These are phyloP conservation scores for Rhynchosporium graminicola DNA, from an alignment of 2,329 filamentous ascomycete species.

Conservation along the genomic window DNA sequence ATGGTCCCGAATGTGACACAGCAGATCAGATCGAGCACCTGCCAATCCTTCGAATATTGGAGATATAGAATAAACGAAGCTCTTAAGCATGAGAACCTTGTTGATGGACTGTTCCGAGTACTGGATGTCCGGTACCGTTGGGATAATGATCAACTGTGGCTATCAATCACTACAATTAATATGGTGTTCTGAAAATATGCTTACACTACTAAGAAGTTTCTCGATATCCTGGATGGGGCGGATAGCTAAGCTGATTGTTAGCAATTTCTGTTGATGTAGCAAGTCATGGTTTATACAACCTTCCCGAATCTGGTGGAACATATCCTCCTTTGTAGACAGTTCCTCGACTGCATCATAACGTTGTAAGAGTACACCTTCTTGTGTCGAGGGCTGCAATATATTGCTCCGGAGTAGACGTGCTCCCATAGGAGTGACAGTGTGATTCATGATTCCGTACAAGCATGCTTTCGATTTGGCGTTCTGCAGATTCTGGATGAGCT, in stretches of 20 bases:
- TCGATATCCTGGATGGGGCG: slow-evolving; percentile 79
- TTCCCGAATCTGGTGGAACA: slow-evolving; percentile 76
- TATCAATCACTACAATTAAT: neutral
- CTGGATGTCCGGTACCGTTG: slow-evolving; percentile 63
- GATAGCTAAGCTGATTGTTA: slow-evolving; percentile 52
- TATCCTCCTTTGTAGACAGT: slow-evolving; percentile 76
- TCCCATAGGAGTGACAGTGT: slow-evolving; percentile 88
- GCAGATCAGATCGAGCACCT: slow-evolving; percentile 62
- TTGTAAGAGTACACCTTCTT: slow-evolving; percentile 63
- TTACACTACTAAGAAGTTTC: slow-evolving; percentile 72
- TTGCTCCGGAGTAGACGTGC: slow-evolving; percentile 79
- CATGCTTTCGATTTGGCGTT: slow-evolving; percentile 77
- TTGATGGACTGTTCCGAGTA: slow-evolving; percentile 82
- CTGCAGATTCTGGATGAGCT: slow-evolving; percentile 85
- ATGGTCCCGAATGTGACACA: slow-evolving; percentile 67
- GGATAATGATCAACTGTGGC: slow-evolving; percentile 72
- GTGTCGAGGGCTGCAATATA: slow-evolving; percentile 83
- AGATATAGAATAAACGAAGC: slow-evolving; percentile 69
- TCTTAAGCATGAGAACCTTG: slow-evolving; percentile 82
- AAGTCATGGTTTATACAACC: slow-evolving; percentile 46
- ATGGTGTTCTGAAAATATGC: slow-evolving; percentile 26
- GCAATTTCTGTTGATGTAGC: neutral
- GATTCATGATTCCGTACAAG: slow-evolving; percentile 81
- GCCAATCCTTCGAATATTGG: slow-evolving; percentile 68
- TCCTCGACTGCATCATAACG: slow-evolving; percentile 86